Evolutionary conservation across 2,329 filamentous ascomycete genomes (phyloP), one percentile per base, ranked within the genome.

Genomic region (Pseudogymnoascus sp.): DNA sequence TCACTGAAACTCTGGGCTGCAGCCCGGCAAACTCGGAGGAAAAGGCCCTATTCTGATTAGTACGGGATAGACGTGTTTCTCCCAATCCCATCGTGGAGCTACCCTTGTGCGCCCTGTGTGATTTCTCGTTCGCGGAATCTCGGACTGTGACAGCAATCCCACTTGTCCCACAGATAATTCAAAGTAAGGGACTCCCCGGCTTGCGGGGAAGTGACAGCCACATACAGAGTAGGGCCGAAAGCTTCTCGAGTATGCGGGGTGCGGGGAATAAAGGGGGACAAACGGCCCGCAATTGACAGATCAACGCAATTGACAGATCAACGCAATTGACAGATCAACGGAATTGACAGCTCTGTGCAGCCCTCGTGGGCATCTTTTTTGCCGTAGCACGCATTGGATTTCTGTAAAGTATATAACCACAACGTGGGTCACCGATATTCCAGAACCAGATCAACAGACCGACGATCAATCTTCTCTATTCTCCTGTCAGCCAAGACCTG

Each of bases 111-210:
- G 5, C 5, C 28, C 50, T 35, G 28, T 33, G 28, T 33, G 28
- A 35, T 56, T 56, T 14, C 28, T 35, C 16, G n/a, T 33, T 56
- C 50, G 50, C 50, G 28, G 50, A 56, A 56, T 56, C 28, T 56
- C 50, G 50, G 50, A 56, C 5, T 35, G 11, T 12, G 28, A 4
- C 28, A 56, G 28, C 12, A 56, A 33, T 33, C 28, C 47, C 28
- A 56, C 28, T 33, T 8, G 25, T 56, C 47, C 47, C 50, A 56
- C 28, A 18, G 50, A 33, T 33, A 56, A 35, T 56, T 4, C 28
- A 56, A 56, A 56, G 50, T 35, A 56, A 56, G 50, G 50, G 50
- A 56, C 50, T 56, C 50, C 50, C 50, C 28, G 28, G 21, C 50
- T 56, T n/a, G 28, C 50, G 50, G 28, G 50, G 50, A 56, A 56